Evolutionary conservation across 2,329 filamentous ascomycete species (phyloP).

Genomic region (Pseudogymnoascus sp.): DNA sequence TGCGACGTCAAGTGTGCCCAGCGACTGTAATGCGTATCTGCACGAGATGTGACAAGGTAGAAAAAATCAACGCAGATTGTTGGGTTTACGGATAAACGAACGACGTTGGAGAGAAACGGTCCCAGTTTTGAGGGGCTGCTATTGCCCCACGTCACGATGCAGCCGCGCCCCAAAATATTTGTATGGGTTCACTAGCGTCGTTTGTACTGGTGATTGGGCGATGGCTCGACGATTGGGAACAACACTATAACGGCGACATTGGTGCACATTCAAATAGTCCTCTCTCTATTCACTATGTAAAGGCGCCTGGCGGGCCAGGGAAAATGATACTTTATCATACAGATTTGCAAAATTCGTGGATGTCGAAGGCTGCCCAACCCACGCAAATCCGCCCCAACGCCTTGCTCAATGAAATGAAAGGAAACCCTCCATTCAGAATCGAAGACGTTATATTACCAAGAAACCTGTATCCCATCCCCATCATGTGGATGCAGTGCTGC

Average conservation of each 20-base stretch:
- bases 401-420: constrained; percentile 3
- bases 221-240: background rate
- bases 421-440: background rate
- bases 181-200: constrained; percentile 4
- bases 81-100: background rate
- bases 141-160: constrained; percentile 5
- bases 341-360: background rate
- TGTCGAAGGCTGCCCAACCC: background rate
- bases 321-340: constrained; percentile 5
- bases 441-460: background rate
- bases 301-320: background rate
- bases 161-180: background rate
- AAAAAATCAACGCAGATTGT: background rate
- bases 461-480: background rate
- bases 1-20: constrained; percentile 1
- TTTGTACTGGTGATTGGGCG: background rate
- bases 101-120: background rate
- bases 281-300: constrained; percentile 7
- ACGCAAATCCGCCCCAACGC: background rate
- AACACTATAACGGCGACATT: background rate
- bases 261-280: background rate
- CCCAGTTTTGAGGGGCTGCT: background rate
- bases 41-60: background rate
- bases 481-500: background rate
- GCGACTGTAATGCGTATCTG: background rate